Evolutionary conservation across 768 basidiomycete genomes (phyloP).

Genomic region (Leccinum boreale): DNA sequence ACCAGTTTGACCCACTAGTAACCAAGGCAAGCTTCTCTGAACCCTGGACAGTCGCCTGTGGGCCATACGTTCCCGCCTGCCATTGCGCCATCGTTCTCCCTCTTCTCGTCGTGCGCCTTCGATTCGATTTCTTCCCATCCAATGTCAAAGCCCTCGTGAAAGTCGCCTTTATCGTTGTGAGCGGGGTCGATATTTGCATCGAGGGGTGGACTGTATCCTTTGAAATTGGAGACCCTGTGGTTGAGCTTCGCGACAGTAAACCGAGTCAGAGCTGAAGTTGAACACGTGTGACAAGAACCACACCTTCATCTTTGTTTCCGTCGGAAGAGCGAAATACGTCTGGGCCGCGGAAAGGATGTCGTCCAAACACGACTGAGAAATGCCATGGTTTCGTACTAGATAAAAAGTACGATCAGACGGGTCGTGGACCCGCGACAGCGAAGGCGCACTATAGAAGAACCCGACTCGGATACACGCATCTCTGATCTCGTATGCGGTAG

Average conservation of each 20-base stretch:
- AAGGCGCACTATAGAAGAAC: slow-evolving; percentile 70
- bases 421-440: not conserved
- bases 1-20: slow-evolving; percentile 57
- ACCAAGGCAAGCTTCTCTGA: slow-evolving; percentile 52
- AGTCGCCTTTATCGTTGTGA: slow-evolving; percentile 68
- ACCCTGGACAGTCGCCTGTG: slow-evolving; percentile 50
- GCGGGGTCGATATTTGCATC: slow-evolving; percentile 71
- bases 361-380: slow-evolving; percentile 50
- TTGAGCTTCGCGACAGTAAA: slow-evolving; percentile 48
- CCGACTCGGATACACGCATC: slow-evolving; percentile 80
- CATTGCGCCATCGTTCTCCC: slow-evolving; percentile 52
- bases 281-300: not conserved
- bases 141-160: slow-evolving; percentile 90
- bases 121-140: slow-evolving; percentile 59
- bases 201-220: slow-evolving; percentile 68
- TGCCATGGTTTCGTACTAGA: slow-evolving; percentile 76
- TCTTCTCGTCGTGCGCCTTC: slow-evolving; percentile 24
- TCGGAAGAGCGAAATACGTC: slow-evolving; percentile 63
- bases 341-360: slow-evolving; percentile 46
- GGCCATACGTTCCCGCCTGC: slow-evolving; percentile 82
- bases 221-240: slow-evolving; percentile 68
- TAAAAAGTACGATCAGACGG: not conserved
- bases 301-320: slow-evolving; percentile 66
- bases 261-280: not conserved
- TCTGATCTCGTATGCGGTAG: slow-evolving; percentile 56